Percentiles rank a stretch among this genome's conserved stretches.
Evolutionary conservation across 208 protist species (phyloP).

Genomic region (Trichomonas gallinae): DNA sequence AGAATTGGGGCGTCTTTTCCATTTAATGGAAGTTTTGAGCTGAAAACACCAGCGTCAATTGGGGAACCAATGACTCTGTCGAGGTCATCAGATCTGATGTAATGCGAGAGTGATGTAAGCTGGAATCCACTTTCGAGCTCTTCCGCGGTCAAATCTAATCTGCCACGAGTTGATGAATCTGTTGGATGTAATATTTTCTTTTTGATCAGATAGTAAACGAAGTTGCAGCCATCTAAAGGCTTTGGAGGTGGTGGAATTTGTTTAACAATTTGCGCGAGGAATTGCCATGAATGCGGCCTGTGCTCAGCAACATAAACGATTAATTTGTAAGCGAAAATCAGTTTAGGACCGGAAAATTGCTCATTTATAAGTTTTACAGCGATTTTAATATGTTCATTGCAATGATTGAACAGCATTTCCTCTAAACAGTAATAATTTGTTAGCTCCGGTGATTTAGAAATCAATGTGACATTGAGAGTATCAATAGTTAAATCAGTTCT

Average conservation of each 20-base stretch:
- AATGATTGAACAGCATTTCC: neutral
- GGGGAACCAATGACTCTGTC: neutral
- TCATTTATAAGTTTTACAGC: neutral
- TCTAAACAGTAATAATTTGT: neutral
- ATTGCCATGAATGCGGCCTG: neutral
- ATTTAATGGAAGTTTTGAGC: neutral
- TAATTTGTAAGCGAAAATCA: neutral
- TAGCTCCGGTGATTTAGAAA: neutral
- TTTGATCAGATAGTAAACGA: neutral
- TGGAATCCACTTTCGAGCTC: neutral
- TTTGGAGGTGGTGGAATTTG: neutral
- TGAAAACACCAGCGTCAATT: neutral
- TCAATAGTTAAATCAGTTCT: neutral
- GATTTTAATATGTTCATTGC: neutral
- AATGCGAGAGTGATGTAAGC: neutral
- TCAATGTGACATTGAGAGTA: neutral
- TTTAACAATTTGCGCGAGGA: neutral
- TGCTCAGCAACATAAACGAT: neutral
- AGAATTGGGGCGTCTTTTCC: neutral
- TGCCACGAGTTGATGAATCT: neutral
- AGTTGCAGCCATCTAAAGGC: neutral
- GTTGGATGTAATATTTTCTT: neutral
- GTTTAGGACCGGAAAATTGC: neutral
- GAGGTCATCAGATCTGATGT: neutral
- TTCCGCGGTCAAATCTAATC: neutral